Conservation (phyloP, 2,329 filamentous ascomycete genomes). For the Chaetomium sp. region DNA sequence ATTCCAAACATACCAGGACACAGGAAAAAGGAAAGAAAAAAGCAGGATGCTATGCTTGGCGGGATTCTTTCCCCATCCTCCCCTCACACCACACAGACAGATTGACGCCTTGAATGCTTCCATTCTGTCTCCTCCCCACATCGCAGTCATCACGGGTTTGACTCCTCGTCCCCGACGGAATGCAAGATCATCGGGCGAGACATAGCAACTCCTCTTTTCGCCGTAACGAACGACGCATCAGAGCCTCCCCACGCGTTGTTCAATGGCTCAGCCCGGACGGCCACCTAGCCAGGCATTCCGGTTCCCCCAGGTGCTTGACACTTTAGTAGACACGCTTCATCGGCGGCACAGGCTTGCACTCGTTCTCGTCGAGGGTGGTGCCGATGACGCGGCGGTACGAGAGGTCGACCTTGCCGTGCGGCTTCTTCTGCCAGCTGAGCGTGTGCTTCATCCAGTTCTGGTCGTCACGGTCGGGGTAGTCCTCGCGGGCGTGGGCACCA, state of each 20-base stretch:
- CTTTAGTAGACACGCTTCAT: slow-evolving; percentile 90
- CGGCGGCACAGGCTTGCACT: slow-evolving; percentile 94
- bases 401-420: slow-evolving; percentile 84
- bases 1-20: slow-evolving; percentile 9
- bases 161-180: background rate
- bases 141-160: background rate
- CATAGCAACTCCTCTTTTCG: background rate
- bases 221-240: slow-evolving; percentile 2
- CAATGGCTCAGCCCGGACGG: background rate
- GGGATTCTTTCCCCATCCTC: background rate
- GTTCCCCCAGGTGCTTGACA: background rate
- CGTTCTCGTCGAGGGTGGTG: slow-evolving; percentile 86
- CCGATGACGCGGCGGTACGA: slow-evolving; percentile 81
- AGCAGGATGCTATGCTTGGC: slow-evolving; percentile 19
- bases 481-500: slow-evolving; percentile 95
- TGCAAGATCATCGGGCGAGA: background rate
- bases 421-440: slow-evolving; percentile 90
- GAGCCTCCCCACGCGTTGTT: slow-evolving; percentile 12
- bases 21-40: slow-evolving; percentile 4
- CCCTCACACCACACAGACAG: background rate
- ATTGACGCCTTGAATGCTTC: background rate
- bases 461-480: slow-evolving; percentile 94
- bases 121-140: background rate
- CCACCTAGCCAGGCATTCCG: background rate
- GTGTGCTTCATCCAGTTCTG: slow-evolving; percentile 99